These are phyloP conservation scores for Elsinoe perseae DNA, from an alignment of 2,329 filamentous ascomycete species.

Conservation along the genomic window DNA sequence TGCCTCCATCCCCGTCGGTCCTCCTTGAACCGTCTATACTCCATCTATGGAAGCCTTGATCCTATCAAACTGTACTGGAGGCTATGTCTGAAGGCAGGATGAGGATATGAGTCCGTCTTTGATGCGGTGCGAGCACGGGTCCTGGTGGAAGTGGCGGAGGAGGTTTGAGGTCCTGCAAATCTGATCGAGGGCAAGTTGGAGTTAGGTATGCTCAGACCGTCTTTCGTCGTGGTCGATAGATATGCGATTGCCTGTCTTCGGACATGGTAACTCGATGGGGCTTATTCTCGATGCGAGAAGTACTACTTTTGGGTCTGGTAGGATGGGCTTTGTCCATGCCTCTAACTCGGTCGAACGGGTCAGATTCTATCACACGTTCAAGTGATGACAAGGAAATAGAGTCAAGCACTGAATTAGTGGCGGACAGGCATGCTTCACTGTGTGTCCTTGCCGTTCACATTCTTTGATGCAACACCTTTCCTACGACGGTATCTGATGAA, in stretches of 20 bases:
- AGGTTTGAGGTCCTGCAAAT: constrained; percentile 26
- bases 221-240: constrained; percentile 93
- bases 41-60: constrained; percentile 35
- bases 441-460: constrained; percentile 13
- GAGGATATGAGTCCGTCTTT: constrained; percentile 83
- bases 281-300: constrained; percentile 99
- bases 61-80: constrained; percentile 19
- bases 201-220: constrained; percentile 48
- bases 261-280: constrained; percentile 96
- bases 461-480: constrained; percentile 26
- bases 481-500: constrained; percentile 31
- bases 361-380: constrained; percentile 53
- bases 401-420: constrained; percentile 87
- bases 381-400: constrained; percentile 96
- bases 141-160: constrained; percentile 28
- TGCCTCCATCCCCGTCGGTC: constrained; percentile 42
- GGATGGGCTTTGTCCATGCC: constrained; percentile 33
- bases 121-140: constrained; percentile 26
- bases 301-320: constrained; percentile 42
- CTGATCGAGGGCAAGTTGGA: constrained; percentile 33
- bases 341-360: constrained; percentile 61
- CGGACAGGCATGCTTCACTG: constrained; percentile 29
- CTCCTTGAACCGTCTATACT: constrained; percentile 49
- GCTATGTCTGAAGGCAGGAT: constrained; percentile 43
- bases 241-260: constrained; percentile 78